Evolutionary conservation across 176 grass and related monocot genomes (phyloP).

Genomic region (Thalia dealbata): DNA sequence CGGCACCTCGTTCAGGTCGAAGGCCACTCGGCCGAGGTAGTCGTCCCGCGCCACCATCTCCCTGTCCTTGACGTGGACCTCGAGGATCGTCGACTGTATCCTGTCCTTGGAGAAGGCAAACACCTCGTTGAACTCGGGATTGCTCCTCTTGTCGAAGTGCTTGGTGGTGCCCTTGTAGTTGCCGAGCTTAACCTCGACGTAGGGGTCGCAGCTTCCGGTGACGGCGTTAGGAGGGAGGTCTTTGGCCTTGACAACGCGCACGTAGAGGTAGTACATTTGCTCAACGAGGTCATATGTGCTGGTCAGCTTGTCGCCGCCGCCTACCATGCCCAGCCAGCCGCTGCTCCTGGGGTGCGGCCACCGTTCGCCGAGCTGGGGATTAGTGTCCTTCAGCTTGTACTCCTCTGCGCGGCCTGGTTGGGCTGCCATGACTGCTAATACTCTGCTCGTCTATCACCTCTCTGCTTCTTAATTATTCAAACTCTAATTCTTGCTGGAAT

Average conservation of each 20-base stretch:
- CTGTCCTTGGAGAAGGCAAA: constrained; percentile 20
- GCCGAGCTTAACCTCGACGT: constrained; percentile 15
- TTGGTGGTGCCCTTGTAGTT: constrained; percentile 20
- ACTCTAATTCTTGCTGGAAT: background rate
- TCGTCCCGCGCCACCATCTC: constrained; percentile 17
- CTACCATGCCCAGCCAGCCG: background rate
- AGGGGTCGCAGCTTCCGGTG: constrained; percentile 11
- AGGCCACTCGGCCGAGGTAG: constrained; percentile 8
- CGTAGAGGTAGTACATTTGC: constrained; percentile 22
- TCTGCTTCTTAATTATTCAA: background rate
- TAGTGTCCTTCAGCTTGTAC: constrained; percentile 20
- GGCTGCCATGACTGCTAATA: background rate
- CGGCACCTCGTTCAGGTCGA: constrained; percentile 21
- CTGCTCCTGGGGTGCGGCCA: constrained; percentile 5
- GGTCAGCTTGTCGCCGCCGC: constrained; percentile 11
- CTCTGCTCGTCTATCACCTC: background rate
- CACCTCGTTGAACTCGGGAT: constrained; percentile 18
- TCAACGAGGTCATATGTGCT: constrained; percentile 27
- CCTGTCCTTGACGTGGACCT: constrained; percentile 13
- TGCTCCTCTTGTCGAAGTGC: constrained; percentile 15
- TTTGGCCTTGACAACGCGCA: constrained; percentile 18
- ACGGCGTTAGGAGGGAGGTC: constrained; percentile 15
- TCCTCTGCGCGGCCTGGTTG: background rate
- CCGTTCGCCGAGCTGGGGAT: constrained; percentile 10
- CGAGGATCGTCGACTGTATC: constrained; percentile 7